Evolutionary conservation across 495 filamentous ascomycete genomes (phyloP).

Genomic region (Neohortaea acidophila): DNA sequence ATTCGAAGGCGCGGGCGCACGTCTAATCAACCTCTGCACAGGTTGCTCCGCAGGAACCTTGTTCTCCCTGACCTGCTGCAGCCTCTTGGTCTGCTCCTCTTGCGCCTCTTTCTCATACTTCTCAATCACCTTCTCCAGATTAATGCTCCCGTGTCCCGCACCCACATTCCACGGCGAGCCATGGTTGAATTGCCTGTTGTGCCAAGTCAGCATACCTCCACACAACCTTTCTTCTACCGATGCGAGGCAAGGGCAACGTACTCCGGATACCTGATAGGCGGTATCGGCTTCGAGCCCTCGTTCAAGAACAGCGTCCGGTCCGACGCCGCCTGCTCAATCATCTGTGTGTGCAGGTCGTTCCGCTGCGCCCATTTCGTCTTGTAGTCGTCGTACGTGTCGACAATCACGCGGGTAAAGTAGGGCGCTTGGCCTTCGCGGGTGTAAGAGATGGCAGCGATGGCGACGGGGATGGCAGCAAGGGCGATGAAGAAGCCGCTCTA

Average conservation of each 20-base stretch:
- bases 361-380: constrained; percentile 39
- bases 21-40: constrained; percentile 5
- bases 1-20: not conserved
- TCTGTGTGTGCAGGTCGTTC: constrained; percentile 46
- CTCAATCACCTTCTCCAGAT: constrained; percentile 44
- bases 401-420: constrained; percentile 42
- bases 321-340: constrained; percentile 53
- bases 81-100: constrained; percentile 35
- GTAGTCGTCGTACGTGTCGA: constrained; percentile 33
- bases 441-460: constrained; percentile 42
- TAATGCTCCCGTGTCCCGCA: constrained; percentile 40
- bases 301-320: constrained; percentile 53
- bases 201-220: not conserved
- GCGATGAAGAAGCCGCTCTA: constrained; percentile 53
- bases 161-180: constrained; percentile 48
- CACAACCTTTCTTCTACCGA: constrained; percentile 1
- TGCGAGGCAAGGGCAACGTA: constrained; percentile 31
- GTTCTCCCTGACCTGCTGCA: constrained; percentile 21
- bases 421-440: constrained; percentile 36
- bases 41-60: constrained; percentile 21
- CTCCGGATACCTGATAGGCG: constrained; percentile 53
- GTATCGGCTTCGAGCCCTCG: constrained; percentile 26
- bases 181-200: constrained; percentile 41
- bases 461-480: constrained; percentile 42
- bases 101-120: constrained; percentile 46